These are phyloP conservation scores for Cryptococcus sp. DNA, from an alignment of 1,284 basidiomycete genomes.

Conservation along the genomic window DNA sequence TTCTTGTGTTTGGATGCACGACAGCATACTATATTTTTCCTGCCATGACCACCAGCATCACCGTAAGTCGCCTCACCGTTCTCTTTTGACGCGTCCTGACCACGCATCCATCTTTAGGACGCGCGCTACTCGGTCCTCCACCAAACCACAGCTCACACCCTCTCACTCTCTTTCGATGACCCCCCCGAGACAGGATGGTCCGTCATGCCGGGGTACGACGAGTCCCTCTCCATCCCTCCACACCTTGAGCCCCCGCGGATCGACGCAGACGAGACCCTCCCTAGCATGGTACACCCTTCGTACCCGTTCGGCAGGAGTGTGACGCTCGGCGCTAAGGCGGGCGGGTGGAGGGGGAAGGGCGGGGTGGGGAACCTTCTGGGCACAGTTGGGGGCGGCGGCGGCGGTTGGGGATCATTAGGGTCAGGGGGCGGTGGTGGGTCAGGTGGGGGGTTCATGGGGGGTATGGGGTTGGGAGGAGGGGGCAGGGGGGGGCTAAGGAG, in stretches of 20 bases:
- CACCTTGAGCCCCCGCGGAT: constrained; percentile 47
- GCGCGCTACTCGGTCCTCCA: constrained; percentile 45
- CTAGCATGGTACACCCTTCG: constrained; percentile 38
- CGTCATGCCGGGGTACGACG: constrained; percentile 48
- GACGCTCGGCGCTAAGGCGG: constrained; percentile 1
- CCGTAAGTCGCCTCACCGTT: constrained; percentile 8
- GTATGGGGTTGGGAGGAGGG: constrained; percentile 1
- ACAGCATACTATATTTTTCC: too few relatives aligned
- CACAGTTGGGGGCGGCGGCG: constrained; percentile 17
- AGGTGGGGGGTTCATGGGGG: not conserved
- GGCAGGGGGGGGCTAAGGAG: constrained; percentile 5
- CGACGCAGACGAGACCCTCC: constrained; percentile 45
- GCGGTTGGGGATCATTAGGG: not conserved
- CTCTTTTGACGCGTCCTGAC: not conserved
- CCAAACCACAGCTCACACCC: constrained; percentile 32
- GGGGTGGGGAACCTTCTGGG: constrained; percentile 27
- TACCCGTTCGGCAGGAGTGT: constrained; percentile 40
- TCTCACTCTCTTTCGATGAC: constrained; percentile 38
- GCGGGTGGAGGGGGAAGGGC: not conserved
- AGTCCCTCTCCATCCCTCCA: constrained; percentile 20
- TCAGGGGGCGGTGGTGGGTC: constrained; percentile 1
- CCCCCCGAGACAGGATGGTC: constrained; percentile 42
- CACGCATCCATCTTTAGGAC: constrained; percentile 31
- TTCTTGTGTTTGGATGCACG: not conserved
- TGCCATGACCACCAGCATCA: constrained; percentile 22